Conservation (phyloP, 352 stramenopile species). For the Saprolegnia diclina region DNA sequence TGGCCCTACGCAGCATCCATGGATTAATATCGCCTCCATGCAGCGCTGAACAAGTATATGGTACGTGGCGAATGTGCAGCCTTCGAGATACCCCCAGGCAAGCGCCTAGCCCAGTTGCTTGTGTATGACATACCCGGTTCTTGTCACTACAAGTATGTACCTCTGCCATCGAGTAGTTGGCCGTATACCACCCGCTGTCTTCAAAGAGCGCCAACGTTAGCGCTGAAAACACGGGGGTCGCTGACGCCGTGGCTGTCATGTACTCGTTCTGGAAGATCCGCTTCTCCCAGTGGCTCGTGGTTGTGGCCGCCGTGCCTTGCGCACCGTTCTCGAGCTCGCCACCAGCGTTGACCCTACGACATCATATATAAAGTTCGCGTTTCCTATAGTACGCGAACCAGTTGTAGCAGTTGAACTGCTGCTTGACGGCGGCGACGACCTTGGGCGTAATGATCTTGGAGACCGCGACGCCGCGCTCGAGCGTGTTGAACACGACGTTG, state of each 20-base stretch:
- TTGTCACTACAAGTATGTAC: background rate
- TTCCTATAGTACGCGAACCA: slow-evolving; percentile 29
- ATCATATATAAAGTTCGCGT: background rate
- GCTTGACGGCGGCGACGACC: slow-evolving; percentile 56
- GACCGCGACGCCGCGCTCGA: slow-evolving; percentile 41
- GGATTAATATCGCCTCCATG: background rate
- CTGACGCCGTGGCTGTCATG: slow-evolving; percentile 72
- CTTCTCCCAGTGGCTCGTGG: slow-evolving; percentile 75
- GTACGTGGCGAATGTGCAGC: slow-evolving; percentile 52
- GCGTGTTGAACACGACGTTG: slow-evolving; percentile 54
- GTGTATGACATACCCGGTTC: background rate
- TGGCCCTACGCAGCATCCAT: slow-evolving; percentile 1
- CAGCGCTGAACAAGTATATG: no score
- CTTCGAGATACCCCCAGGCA: slow-evolving; percentile 67
- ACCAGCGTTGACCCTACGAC: slow-evolving; percentile 35
- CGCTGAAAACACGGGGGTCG: slow-evolving; percentile 65
- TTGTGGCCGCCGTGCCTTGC: slow-evolving; percentile 50
- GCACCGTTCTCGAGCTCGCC: slow-evolving; percentile 71
- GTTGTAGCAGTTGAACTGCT: slow-evolving; percentile 71
- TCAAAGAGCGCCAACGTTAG: slow-evolving; percentile 73
- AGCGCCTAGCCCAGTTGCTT: slow-evolving; percentile 33
- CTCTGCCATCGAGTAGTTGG: slow-evolving; percentile 54
- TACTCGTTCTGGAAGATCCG: slow-evolving; percentile 77
- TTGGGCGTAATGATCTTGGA: slow-evolving; percentile 73
- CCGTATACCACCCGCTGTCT: slow-evolving; percentile 77